Evolutionary conservation across 441 rosid genomes (phyloP).

Genomic region (Eutrema salsugineum): DNA sequence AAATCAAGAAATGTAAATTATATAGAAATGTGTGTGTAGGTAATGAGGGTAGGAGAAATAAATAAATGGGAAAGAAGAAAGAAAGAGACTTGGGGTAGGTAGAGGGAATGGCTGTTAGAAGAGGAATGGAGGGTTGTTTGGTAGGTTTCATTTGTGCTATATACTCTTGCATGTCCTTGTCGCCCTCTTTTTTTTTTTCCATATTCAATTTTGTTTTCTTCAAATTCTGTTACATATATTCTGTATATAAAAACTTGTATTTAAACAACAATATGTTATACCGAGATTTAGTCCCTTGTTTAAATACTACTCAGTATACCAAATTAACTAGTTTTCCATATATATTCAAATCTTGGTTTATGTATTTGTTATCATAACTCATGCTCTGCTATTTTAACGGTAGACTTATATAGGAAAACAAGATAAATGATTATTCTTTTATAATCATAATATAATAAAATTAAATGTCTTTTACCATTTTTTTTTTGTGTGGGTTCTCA

Average conservation of each 20-base stretch:
- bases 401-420: too few species aligned
- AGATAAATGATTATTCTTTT: too few species aligned
- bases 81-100: constrained; percentile 29
- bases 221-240: not conserved
- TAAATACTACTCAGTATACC: too few species aligned
- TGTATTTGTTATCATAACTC: too few species aligned
- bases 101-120: constrained; percentile 35
- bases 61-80: not conserved
- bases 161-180: not conserved
- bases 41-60: not conserved
- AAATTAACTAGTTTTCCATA: too few species aligned
- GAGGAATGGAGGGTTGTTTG: constrained; percentile 30
- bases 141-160: constrained; percentile 22
- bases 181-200: not conserved
- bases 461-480: too few species aligned
- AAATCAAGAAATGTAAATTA: not conserved
- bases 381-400: too few species aligned
- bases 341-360: too few species aligned
- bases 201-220: not conserved
- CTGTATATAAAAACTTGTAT: not conserved
- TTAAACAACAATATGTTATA: too few species aligned
- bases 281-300: too few species aligned
- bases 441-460: too few species aligned
- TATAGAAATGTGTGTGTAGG: constrained; percentile 18
- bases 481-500: too few species aligned